A percentile compares a stretch with the other conserved stretches of the same genome.
Conservation (phyloP, 2,329 filamentous ascomycete species). For the Laburnicola sp. region DNA sequence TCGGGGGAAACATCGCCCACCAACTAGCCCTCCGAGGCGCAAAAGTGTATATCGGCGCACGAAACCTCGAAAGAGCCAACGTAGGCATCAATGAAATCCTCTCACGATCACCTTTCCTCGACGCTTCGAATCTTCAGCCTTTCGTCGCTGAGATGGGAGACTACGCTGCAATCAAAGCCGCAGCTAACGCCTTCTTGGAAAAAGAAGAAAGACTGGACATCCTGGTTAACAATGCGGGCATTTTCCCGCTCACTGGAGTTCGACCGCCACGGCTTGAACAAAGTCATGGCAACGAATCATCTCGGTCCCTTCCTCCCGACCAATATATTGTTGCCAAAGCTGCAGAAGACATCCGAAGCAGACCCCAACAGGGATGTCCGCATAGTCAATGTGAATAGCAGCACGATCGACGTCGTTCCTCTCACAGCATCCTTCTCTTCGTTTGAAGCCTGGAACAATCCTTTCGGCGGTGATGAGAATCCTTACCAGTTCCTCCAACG, state of each 20-base stretch:
- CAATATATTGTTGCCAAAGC: conserved; percentile 38
- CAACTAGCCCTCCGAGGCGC: conserved; percentile 17
- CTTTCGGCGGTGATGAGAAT: conserved; percentile 28
- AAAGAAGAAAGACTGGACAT: conserved; percentile 48
- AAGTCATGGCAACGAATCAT: conserved; percentile 43
- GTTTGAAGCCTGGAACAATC: conserved; percentile 25
- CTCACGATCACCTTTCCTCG: conserved; percentile 4
- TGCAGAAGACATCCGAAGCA: conserved; percentile 35
- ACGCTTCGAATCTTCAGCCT: conserved; percentile 35
- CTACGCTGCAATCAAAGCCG: conserved; percentile 43
- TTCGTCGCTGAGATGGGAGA: conserved; percentile 41
- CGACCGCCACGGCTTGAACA: conserved; percentile 17
- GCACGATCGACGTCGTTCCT: conserved; percentile 5
- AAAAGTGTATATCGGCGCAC: conserved; percentile 17
- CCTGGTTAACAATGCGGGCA: conserved; percentile 38
- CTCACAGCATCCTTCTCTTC: not conserved
- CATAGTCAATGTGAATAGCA: conserved; percentile 42
- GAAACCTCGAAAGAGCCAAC: conserved; percentile 12
- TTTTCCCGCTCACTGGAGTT: conserved; percentile 21
- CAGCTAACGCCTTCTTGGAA: conserved; percentile 41
- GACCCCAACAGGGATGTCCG: conserved; percentile 44
- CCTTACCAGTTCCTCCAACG: conserved; percentile 27
- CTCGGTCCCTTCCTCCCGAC: conserved; percentile 46
- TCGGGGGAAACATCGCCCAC: conserved; percentile 14
- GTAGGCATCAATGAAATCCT: conserved; percentile 13